phyloP scores from a whole-genome alignment of 805 yeast species.

The Candida easanensis region DNA sequence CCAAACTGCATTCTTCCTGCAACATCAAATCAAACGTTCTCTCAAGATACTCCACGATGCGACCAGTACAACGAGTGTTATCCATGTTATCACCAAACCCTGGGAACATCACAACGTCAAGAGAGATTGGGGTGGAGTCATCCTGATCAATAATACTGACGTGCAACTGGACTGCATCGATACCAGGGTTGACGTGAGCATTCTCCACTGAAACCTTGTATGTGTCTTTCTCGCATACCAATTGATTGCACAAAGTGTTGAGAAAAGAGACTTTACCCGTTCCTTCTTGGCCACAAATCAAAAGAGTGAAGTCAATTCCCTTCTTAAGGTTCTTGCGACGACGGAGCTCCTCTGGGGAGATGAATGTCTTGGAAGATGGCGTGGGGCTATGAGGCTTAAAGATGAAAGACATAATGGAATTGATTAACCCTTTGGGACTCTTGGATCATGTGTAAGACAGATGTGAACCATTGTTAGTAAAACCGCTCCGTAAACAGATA shows the following conservation, averaged over 20 bases:
- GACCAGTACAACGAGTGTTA: constrained; percentile 47
- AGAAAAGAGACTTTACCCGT: constrained; percentile 74
- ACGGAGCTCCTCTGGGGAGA: constrained; percentile 40
- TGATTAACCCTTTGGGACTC: too few species aligned
- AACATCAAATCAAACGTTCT: constrained; percentile 69
- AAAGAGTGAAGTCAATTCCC: constrained; percentile 60
- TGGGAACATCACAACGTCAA: constrained; percentile 67
- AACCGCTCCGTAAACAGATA: too few species aligned
- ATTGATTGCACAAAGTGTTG: constrained; percentile 59
- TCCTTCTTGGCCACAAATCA: constrained; percentile 73
- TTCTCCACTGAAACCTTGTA: constrained; percentile 28
- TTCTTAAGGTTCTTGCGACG: constrained; percentile 61
- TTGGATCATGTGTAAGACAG: too few species aligned
- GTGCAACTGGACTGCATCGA: constrained; percentile 45
- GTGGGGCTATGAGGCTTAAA: neutral
- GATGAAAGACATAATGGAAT: neutral
- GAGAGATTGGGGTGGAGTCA: constrained; percentile 46
- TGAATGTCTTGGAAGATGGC: constrained; percentile 1
- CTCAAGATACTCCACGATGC: constrained; percentile 60
- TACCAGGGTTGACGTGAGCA: constrained; percentile 35
- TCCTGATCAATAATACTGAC: constrained; percentile 53
- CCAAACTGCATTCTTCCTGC: constrained; percentile 71
- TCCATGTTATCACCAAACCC: constrained; percentile 79
- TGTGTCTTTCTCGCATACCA: constrained; percentile 33
- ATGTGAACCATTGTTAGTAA: too few species aligned